A percentile compares a stretch with the other conserved stretches of the same genome.
Conservation (phyloP, 208 protist species). For the Porcisia deanei region DNA sequence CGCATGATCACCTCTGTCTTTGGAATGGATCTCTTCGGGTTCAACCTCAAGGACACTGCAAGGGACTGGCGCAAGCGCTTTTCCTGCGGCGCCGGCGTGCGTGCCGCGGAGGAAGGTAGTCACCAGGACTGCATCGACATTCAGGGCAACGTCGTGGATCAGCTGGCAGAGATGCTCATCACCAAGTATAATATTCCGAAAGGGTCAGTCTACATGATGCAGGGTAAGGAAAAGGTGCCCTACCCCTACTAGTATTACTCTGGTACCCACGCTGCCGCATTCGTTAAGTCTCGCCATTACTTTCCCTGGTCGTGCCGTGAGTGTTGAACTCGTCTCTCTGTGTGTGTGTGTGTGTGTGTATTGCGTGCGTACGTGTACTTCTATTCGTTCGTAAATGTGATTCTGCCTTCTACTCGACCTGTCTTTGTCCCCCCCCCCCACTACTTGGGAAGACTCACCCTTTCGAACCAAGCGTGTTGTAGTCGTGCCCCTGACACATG, state of each 20-base stretch:
- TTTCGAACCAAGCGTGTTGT: too few relatives aligned
- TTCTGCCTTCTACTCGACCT: too few relatives aligned
- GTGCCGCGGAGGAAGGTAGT: slow-evolving; percentile 57
- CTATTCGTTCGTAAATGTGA: too few relatives aligned
- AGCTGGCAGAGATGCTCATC: slow-evolving; percentile 75
- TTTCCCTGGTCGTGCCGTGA: background rate
- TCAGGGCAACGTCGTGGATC: slow-evolving; percentile 71
- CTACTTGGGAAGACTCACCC: too few relatives aligned
- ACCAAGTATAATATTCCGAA: slow-evolving; percentile 82
- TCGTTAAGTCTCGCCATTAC: background rate
- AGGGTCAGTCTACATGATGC: slow-evolving; percentile 61
- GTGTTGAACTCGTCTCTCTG: background rate
- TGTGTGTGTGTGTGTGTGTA: background rate
- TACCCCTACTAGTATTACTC: slow-evolving; percentile 29
- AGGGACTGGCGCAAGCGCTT: slow-evolving; percentile 87
- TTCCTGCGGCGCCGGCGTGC: slow-evolving; percentile 81
- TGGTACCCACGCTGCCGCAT: background rate
- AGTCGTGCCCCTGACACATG: background rate
- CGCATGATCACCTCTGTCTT: slow-evolving; percentile 77
- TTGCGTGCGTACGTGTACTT: too few relatives aligned
- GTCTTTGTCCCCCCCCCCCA: too few relatives aligned
- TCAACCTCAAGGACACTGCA: slow-evolving; percentile 84
- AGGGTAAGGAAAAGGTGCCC: slow-evolving; percentile 78
- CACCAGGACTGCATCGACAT: slow-evolving; percentile 79
- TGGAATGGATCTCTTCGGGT: slow-evolving; percentile 85